Percentiles rank a stretch among this genome's conserved stretches.
phyloP scores from a whole-genome alignment of 495 filamentous ascomycete genomes.

The Jackrogersella minutella region DNA sequence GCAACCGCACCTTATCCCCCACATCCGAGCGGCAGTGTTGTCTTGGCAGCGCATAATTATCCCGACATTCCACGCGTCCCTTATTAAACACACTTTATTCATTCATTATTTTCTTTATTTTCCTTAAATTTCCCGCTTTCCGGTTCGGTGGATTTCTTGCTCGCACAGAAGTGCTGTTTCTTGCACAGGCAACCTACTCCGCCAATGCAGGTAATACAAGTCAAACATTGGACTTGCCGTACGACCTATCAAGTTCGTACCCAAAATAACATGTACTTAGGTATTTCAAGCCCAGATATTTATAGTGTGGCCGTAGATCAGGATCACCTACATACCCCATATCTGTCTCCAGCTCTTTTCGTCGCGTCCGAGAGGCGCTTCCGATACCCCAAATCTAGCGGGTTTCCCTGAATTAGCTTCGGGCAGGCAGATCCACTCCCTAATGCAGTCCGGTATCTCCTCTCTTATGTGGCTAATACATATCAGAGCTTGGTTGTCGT shows the following conservation, averaged over 20 bases:
- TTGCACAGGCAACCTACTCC: background rate
- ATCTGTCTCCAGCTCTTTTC: slow-evolving; percentile 65
- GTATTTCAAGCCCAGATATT: background rate
- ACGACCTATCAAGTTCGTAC: background rate
- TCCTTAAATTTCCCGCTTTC: slow-evolving; percentile 5
- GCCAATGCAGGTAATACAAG: background rate
- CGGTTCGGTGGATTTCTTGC: slow-evolving; percentile 21
- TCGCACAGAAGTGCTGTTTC: slow-evolving; percentile 4
- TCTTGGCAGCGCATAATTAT: slow-evolving; percentile 19
- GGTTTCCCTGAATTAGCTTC: slow-evolving; percentile 63
- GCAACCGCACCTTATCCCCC: slow-evolving; percentile 30
- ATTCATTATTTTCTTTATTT: background rate
- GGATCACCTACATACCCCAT: slow-evolving; percentile 58
- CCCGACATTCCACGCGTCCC: background rate
- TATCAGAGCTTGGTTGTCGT: slow-evolving; percentile 76
- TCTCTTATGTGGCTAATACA: slow-evolving; percentile 89
- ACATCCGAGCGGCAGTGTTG: slow-evolving; percentile 23
- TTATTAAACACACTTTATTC: no score
- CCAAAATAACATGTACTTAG: background rate
- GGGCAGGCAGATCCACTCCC: slow-evolving; percentile 83
- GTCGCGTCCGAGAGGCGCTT: slow-evolving; percentile 63
- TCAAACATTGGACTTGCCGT: background rate
- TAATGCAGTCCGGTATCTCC: slow-evolving; percentile 82
- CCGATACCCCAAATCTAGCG: slow-evolving; percentile 65
- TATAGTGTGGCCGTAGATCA: background rate